Evolutionary conservation across 208 protist genomes (phyloP).

Genomic region (Porcisia deanei): DNA sequence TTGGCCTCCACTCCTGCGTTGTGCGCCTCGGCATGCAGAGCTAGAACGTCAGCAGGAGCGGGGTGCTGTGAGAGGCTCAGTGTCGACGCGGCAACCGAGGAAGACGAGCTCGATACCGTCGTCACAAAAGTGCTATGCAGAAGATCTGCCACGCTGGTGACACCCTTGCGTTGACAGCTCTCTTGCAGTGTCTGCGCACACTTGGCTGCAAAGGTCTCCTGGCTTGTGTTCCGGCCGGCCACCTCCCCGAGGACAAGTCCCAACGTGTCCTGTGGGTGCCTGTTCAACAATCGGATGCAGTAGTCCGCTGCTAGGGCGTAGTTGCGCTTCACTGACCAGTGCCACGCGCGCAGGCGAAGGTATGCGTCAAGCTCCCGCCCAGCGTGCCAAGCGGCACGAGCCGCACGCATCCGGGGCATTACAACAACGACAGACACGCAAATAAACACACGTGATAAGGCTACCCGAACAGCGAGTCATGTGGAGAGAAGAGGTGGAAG

Average conservation of each 20-base stretch:
- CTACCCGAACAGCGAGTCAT: neutral
- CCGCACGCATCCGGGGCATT: slow-evolving; percentile 50
- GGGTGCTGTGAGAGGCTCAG: slow-evolving; percentile 3
- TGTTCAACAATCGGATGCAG: slow-evolving; percentile 76
- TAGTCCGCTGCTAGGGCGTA: slow-evolving; percentile 85
- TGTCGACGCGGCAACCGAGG: neutral
- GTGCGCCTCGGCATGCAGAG: slow-evolving; percentile 9
- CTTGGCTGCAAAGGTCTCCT: slow-evolving; percentile 54
- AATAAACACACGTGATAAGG: neutral
- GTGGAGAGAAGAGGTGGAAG: neutral
- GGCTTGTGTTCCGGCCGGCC: slow-evolving; percentile 40
- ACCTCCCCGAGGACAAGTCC: slow-evolving; percentile 69
- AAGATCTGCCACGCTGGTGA: slow-evolving; percentile 16
- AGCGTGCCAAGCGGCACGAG: slow-evolving; percentile 42
- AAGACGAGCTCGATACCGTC: neutral
- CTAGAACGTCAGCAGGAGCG: slow-evolving; percentile 17
- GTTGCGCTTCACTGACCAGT: slow-evolving; percentile 56
- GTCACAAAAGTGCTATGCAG: neutral
- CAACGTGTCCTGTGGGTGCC: slow-evolving; percentile 52
- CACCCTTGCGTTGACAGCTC: slow-evolving; percentile 43
- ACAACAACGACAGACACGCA: neutral
- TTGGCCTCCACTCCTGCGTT: neutral
- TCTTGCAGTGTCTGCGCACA: slow-evolving; percentile 53
- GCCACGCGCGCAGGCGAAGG: slow-evolving; percentile 63
- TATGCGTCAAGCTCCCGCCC: slow-evolving; percentile 56